Percentiles rank a stretch among this genome's conserved stretches.
phyloP scores from a whole-genome alignment of 106 monocot genomes.

The Dendrobium catenatum region DNA sequence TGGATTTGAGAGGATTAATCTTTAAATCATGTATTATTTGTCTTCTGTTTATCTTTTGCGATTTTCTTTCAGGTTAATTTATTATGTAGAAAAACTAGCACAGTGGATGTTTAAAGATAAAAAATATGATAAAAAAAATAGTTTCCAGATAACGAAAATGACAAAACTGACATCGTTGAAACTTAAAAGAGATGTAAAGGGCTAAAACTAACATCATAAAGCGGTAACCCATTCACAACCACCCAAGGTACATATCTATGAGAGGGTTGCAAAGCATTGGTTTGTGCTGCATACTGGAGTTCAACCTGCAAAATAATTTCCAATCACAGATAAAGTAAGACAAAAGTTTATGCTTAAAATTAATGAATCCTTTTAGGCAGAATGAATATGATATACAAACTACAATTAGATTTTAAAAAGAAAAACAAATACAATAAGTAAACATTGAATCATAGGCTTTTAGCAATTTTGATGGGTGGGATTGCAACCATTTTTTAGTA shows the following conservation, averaged over 20 bases:
- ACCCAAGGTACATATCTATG: conserved; percentile 68
- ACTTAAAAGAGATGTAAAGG: background rate
- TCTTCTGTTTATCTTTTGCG: background rate
- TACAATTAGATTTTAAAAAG: too few species aligned
- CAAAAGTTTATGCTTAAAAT: too few species aligned
- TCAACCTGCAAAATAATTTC: conserved; percentile 31
- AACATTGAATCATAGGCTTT: background rate
- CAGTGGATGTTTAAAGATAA: background rate
- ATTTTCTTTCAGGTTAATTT: background rate
- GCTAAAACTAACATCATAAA: conserved; percentile 41
- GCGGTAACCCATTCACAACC: conserved; percentile 43
- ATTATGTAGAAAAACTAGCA: background rate
- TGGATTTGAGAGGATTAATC: background rate
- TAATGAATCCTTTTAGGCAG: background rate
- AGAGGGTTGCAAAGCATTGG: conserved; percentile 51
- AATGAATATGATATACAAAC: background rate
- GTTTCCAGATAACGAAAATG: background rate
- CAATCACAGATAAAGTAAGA: background rate
- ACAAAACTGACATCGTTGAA: background rate
- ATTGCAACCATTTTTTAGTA: too few species aligned
- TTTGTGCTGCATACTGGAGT: conserved; percentile 51
- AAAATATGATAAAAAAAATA: background rate
- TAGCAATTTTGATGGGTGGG: background rate
- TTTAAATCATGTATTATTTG: background rate
- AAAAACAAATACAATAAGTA: too few species aligned